Conservation (phyloP, 202 grass and related monocot species). For the Schoenoplectus tabernaemontani region DNA sequence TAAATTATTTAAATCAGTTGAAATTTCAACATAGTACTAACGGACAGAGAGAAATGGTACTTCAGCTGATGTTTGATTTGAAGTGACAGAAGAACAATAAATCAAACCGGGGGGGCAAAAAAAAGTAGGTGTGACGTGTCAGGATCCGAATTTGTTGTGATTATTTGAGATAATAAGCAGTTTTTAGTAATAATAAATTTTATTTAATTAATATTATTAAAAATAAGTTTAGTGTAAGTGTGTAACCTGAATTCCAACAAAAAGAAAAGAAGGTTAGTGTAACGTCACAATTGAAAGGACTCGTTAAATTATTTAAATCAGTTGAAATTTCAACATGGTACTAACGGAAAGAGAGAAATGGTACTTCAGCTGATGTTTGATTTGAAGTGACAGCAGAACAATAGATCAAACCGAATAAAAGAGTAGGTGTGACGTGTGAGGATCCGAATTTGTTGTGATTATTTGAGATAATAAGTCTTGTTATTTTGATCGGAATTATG, state of each 20-base stretch:
- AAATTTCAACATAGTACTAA: slow-evolving; percentile 1
- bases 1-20: neutral
- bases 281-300: slow-evolving; percentile 9
- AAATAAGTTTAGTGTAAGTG: neutral
- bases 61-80: slow-evolving; percentile 13
- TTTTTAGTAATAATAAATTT: too few species aligned
- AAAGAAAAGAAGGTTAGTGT: neutral
- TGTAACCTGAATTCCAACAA: neutral
- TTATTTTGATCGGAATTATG: too few species aligned
- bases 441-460: too few species aligned
- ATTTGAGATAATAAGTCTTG: too few species aligned
- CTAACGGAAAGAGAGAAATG: neutral
- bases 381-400: slow-evolving; percentile 15
- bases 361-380: slow-evolving; percentile 2
- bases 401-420: slow-evolving; percentile 14
- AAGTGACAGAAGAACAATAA: slow-evolving; percentile 10
- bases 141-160: too few species aligned
- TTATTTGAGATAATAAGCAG: too few species aligned
- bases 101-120: slow-evolving; percentile 14
- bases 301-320: neutral
- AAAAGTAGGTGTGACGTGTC: neutral
- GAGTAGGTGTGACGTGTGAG: neutral
- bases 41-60: neutral
- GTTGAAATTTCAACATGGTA: slow-evolving; percentile 6
- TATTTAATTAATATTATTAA: neutral